phyloP scores from a whole-genome alignment of 2,329 filamentous ascomycete species.

The Alternaria panax region DNA sequence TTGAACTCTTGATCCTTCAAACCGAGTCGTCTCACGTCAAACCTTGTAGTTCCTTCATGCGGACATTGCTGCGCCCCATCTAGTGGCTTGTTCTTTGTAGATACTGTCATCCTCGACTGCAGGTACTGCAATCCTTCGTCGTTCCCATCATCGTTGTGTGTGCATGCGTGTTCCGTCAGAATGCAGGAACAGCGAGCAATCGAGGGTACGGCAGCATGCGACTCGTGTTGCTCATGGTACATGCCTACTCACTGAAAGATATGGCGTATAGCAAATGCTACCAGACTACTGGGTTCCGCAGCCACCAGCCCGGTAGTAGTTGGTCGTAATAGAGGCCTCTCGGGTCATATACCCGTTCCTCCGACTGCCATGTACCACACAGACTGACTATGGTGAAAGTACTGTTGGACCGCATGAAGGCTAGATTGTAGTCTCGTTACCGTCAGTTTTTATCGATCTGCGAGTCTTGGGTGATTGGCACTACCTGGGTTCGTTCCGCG shows the following conservation, averaged over 20 bases:
- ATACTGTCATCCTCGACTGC: not conserved
- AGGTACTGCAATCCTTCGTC: slow-evolving; percentile 6
- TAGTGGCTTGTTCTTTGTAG: slow-evolving; percentile 6
- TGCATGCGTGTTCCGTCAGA: not conserved
- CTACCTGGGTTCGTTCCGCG: not conserved
- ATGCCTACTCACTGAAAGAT: not conserved
- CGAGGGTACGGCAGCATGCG: not conserved
- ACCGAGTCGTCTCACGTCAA: not conserved
- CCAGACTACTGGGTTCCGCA: slow-evolving; percentile 7
- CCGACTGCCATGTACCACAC: slow-evolving; percentile 13
- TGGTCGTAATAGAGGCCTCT: slow-evolving; percentile 13
- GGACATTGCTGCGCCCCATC: not conserved
- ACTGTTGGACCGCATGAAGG: slow-evolving; percentile 22
- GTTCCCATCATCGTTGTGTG: not conserved
- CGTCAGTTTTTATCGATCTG: not conserved
- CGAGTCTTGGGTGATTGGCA: not conserved
- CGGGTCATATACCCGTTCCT: slow-evolving; percentile 22
- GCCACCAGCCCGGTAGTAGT: slow-evolving; percentile 15
- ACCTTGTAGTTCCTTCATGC: not conserved
- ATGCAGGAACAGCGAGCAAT: slow-evolving; percentile 11
- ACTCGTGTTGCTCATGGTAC: not conserved
- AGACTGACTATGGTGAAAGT: slow-evolving; percentile 16
- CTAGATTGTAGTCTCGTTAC: slow-evolving; percentile 8
- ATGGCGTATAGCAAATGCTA: not conserved
- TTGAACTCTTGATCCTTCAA: slow-evolving; percentile 1